Evolutionary conservation across 768 basidiomycete genomes (phyloP).

Genomic region (Kwoniella sp.): DNA sequence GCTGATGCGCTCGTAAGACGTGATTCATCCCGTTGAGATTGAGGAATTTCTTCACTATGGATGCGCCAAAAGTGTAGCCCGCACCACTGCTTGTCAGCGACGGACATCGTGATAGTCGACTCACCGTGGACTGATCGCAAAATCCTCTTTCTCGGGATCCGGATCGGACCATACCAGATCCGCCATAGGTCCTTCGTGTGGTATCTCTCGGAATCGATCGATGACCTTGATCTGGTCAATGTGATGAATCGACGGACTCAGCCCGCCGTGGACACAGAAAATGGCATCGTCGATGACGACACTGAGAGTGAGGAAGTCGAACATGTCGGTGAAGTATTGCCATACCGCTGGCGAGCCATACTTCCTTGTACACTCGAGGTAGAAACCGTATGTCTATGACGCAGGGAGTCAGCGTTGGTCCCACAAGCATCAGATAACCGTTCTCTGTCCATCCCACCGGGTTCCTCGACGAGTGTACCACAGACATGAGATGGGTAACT

Average conservation of each 20-base stretch:
- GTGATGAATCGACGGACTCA: constrained; percentile 96
- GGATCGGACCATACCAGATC: constrained; percentile 99
- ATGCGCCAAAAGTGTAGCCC: constrained; percentile 97
- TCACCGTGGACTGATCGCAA: constrained; percentile 95
- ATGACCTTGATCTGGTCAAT: constrained; percentile 99
- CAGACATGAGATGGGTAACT: constrained; percentile 25
- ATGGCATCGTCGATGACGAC: constrained; percentile 99
- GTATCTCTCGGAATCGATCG: constrained; percentile 98
- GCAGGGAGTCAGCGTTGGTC: constrained; percentile 24
- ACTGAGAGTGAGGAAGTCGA: constrained; percentile 94
- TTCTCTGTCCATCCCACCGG: constrained; percentile 40
- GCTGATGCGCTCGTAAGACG: constrained; percentile 94
- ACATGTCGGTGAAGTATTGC: constrained; percentile 99
- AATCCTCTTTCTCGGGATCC: constrained; percentile 98
- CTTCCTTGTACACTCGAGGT: constrained; percentile 95
- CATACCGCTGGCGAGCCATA: constrained; percentile 95
- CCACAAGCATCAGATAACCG: constrained; percentile 47
- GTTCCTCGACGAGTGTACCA: constrained; percentile 49
- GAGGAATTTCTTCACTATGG: constrained; percentile 96
- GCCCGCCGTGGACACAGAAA: constrained; percentile 99
- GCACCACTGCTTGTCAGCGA: constrained; percentile 68
- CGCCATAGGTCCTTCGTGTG: constrained; percentile 99
- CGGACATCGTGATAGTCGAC: constrained; percentile 37
- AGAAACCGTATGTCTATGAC: constrained; percentile 94
- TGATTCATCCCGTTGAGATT: constrained; percentile 95